These are phyloP conservation scores for Delitschia confertaspora DNA, from an alignment of 495 filamentous ascomycete genomes.

Conservation along the genomic window DNA sequence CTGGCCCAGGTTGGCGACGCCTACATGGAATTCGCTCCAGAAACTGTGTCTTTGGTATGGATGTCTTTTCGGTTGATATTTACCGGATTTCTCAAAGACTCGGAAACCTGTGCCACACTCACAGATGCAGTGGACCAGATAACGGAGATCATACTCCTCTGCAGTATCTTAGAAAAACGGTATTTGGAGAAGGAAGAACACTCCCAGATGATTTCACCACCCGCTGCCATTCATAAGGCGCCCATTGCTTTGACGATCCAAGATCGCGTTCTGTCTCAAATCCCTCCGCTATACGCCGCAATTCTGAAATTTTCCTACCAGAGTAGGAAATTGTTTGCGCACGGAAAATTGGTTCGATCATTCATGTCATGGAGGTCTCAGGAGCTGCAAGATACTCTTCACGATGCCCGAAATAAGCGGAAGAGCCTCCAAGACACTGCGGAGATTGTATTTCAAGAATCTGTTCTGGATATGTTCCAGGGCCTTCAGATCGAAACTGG, in stretches of 20 bases:
- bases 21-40: not conserved
- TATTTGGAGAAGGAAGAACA: not conserved
- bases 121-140: not conserved
- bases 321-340: not conserved
- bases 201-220: no score
- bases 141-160: not conserved
- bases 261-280: not conserved
- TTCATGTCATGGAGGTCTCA: not conserved
- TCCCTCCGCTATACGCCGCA: not conserved
- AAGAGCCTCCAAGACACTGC: not conserved
- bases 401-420: not conserved
- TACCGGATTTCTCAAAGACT: not conserved
- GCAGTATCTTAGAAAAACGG: not conserved
- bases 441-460: not conserved
- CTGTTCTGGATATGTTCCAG: not conserved
- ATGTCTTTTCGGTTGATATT: not conserved
- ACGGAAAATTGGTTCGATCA: not conserved
- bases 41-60: not conserved
- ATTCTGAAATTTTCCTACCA: not conserved
- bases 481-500: not conserved
- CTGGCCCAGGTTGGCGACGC: constrained; percentile 1
- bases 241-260: not conserved
- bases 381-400: not conserved
- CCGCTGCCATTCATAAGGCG: no score
- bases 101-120: not conserved